Percentiles rank a stretch among this genome's conserved stretches.
Evolutionary conservation across 257 asterid genomes (phyloP).

Genomic region (Solanum acaule): DNA sequence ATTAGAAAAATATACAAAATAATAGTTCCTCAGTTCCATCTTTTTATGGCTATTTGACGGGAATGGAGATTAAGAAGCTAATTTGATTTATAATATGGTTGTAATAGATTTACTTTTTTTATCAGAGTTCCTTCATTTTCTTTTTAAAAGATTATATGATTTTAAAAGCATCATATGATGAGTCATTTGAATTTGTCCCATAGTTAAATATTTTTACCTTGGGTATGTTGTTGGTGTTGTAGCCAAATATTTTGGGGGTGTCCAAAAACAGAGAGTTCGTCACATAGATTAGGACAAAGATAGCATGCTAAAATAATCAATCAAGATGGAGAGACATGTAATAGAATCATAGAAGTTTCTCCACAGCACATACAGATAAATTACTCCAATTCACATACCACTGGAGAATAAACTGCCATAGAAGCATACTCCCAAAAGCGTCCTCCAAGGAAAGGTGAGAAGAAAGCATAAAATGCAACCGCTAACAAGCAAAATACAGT

Average conservation of each 20-base stretch:
- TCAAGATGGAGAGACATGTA: not conserved
- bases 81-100: not conserved
- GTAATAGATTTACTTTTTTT: not conserved
- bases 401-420: constrained; percentile 76
- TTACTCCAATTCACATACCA: constrained; percentile 45
- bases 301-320: not conserved
- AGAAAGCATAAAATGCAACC: constrained; percentile 92
- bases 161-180: not conserved
- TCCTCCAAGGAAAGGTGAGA: constrained; percentile 94
- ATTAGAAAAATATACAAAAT: not conserved
- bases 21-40: not conserved
- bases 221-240: not conserved
- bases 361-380: not conserved
- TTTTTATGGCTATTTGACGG: not conserved
- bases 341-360: not conserved
- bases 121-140: not conserved
- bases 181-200: not conserved
- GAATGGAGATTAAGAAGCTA: not conserved
- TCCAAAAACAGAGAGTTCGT: not conserved
- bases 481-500: constrained; percentile 84
- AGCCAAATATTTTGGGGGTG: not conserved
- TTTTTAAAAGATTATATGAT: not conserved
- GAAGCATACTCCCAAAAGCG: constrained; percentile 73
- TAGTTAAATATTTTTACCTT: not conserved
- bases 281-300: not conserved